Evolutionary conservation across 805 yeast species (phyloP), one percentile per base, ranked within the genome.

Genomic region (Henningerozyma blattae): DNA sequence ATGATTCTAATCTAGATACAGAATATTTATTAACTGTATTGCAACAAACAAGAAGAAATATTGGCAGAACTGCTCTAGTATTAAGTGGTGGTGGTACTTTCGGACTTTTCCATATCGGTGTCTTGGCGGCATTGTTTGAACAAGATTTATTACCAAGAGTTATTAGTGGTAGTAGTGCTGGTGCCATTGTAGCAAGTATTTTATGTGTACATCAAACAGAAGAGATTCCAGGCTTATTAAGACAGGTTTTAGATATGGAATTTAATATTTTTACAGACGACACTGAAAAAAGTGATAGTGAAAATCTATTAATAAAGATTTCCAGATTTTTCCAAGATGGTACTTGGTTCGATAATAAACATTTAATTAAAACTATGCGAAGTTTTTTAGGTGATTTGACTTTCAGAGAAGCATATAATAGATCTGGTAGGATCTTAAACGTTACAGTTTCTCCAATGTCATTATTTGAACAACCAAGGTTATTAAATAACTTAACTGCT

Each of bases 21-120:
- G 55, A 72, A 10, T 77, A 81, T 46, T 64, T 83, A 13, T 60
- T 89, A 36, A 82, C 82, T 2, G 82, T 83, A 70, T 62, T 89
- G 22, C 72, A 81, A 27, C 94, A 89, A 51, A 83, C 96, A 0
- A 67, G 95, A 39, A 82, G 82, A 54, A 85, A 87, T 47, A 83
- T 83, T 33, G 99, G 99, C 1, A 67, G 95, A 35, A 87, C 97
- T 0, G 98, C 97, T 0, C 62, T 91, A 18, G 85, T 93, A n/a
- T 67, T 91, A 34, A 79, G 94, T 31, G 99, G 99, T 2, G 99
- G 99, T 2, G 86, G 94, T 2, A 82, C 94, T 4, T 82, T 89
- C 61, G 98, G 97, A 0, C 59, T 89, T 33, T 75, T 87, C 40
- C 97, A 89, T 44, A 81, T 86, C 37, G 99, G 99, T 1, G 95